A percentile compares a stretch with the other conserved stretches of the same genome.
Conservation (phyloP, 441 rosid genomes). For the Oxalis stricta region DNA sequence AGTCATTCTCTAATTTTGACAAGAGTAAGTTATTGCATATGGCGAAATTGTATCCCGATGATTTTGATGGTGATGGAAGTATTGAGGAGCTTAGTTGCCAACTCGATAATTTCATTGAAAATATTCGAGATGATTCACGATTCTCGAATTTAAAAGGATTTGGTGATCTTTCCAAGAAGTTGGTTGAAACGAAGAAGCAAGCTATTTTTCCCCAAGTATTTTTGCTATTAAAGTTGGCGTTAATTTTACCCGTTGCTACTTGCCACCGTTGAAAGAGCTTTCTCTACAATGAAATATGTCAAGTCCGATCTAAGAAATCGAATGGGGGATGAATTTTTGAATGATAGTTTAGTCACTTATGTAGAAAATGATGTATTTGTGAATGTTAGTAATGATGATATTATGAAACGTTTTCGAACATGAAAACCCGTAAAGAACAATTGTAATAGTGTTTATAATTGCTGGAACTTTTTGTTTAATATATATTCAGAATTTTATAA, state of each 20-base stretch:
- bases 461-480: too few species aligned
- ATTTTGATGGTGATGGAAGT: neutral
- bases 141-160: neutral
- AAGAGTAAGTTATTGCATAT: neutral
- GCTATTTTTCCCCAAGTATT: neutral
- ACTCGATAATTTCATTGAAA: neutral
- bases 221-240: neutral
- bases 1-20: constrained; percentile 1
- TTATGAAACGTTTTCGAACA: too few species aligned
- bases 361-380: neutral
- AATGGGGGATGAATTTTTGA: neutral
- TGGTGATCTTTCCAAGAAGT: neutral
- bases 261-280: neutral
- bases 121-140: neutral
- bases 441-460: too few species aligned
- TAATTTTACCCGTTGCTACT: neutral
- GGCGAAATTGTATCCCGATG: neutral
- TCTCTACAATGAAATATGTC: neutral
- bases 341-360: neutral
- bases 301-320: neutral
- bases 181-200: neutral
- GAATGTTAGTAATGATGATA: neutral
- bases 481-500: too few species aligned
- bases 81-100: neutral
- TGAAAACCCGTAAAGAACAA: too few species aligned